These are phyloP conservation scores for Ceriops decandra DNA, from an alignment of 345 rosid species.

Conservation along the genomic window DNA sequence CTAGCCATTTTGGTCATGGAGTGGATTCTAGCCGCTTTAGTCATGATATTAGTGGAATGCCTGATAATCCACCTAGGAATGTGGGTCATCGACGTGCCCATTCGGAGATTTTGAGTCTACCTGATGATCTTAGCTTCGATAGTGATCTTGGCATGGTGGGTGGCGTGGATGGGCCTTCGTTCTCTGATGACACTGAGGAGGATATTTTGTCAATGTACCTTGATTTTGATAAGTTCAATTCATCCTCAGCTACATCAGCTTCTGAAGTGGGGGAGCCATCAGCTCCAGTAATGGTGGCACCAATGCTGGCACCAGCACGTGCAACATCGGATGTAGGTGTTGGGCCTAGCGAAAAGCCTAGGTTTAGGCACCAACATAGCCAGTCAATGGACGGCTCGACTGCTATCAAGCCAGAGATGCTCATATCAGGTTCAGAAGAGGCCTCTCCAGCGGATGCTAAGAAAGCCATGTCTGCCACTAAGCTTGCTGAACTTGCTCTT, in stretches of 20 bases:
- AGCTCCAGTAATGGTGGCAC: slow-evolving; percentile 13
- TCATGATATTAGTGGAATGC: slow-evolving; percentile 81
- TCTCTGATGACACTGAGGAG: slow-evolving; percentile 83
- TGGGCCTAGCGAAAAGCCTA: slow-evolving; percentile 65
- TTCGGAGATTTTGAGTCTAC: slow-evolving; percentile 84
- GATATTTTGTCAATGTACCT: slow-evolving; percentile 80
- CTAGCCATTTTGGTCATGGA: slow-evolving; percentile 38
- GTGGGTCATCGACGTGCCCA: slow-evolving; percentile 90
- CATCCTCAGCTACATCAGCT: slow-evolving; percentile 60
- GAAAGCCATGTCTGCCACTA: slow-evolving; percentile 84
- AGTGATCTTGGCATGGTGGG: slow-evolving; percentile 88
- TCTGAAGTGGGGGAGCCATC: slow-evolving; percentile 62
- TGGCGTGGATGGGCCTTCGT: slow-evolving; percentile 64
- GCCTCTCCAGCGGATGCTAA: slow-evolving; percentile 50
- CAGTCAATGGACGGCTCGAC: slow-evolving; percentile 88
- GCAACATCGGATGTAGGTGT: slow-evolving; percentile 27
- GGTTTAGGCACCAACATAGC: slow-evolving; percentile 89
- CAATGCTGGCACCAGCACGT: slow-evolving; percentile 18
- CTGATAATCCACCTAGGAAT: slow-evolving; percentile 77
- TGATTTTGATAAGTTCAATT: slow-evolving; percentile 84
- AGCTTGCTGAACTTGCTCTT: slow-evolving; percentile 97
- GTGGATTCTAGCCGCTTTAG: slow-evolving; percentile 54
- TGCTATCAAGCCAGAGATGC: slow-evolving; percentile 76
- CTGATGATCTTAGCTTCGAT: slow-evolving; percentile 90
- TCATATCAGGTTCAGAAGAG: slow-evolving; percentile 64